Evolutionary conservation across 2,329 filamentous ascomycete genomes (phyloP).

Genomic region (Aspergillus thermomutatus): DNA sequence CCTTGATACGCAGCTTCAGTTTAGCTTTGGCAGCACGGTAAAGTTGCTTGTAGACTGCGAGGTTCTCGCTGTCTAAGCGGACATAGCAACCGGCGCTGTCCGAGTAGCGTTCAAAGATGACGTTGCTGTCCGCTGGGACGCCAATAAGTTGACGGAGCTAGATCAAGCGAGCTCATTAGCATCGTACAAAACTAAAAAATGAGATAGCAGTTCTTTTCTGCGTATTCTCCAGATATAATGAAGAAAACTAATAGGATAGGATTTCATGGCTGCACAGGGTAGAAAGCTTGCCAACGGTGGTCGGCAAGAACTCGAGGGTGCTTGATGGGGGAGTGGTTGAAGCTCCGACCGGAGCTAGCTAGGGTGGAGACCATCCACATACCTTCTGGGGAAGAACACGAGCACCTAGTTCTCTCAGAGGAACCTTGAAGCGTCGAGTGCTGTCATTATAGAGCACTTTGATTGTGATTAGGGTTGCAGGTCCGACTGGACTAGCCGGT

Average conservation of each 20-base stretch:
- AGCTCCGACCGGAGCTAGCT: conserved; percentile 28
- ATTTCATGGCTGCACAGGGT: neutral
- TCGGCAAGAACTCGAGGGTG: neutral
- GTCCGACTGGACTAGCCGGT: conserved; percentile 47
- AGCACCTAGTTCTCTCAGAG: conserved; percentile 76
- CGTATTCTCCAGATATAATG: neutral
- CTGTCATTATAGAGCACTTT: conserved; percentile 76
- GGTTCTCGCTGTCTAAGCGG: conserved; percentile 71
- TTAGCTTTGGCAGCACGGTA: conserved; percentile 97
- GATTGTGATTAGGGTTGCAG: conserved; percentile 75
- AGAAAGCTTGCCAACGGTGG: neutral
- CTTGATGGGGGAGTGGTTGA: conserved; percentile 8
- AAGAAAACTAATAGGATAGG: neutral
- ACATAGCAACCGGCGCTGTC: conserved; percentile 84
- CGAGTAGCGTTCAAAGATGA: conserved; percentile 86
- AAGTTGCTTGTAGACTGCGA: conserved; percentile 90
- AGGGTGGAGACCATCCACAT: conserved; percentile 44
- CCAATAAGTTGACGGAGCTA: conserved; percentile 69
- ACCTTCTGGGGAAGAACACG: conserved; percentile 78
- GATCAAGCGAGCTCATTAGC: conserved; percentile 22
- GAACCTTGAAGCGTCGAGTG: conserved; percentile 82
- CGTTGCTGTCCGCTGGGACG: conserved; percentile 59
- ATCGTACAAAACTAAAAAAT: neutral
- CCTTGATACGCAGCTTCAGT: conserved; percentile 88
- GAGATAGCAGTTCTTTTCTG: neutral